Evolutionary conservation across 169 alveolate species (phyloP).

Genomic region (Sarcocystis neurona): DNA sequence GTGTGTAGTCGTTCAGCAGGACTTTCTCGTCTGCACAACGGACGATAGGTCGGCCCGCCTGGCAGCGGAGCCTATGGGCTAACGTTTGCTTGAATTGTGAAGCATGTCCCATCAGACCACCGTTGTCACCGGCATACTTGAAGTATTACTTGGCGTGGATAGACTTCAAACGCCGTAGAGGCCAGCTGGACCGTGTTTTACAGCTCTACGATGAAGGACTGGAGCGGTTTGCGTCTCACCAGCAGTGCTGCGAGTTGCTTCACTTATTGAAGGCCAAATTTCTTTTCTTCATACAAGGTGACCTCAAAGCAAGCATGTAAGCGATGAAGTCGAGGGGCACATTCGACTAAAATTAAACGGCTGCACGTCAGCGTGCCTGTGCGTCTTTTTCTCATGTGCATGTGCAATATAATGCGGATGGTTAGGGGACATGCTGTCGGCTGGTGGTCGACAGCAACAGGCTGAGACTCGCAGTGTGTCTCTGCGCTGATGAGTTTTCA

Average conservation of each 20-base stretch:
- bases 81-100: too few species aligned
- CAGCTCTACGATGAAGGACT: constrained; percentile 40
- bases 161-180: constrained; percentile 9
- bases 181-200: constrained; percentile 11
- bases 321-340: background rate
- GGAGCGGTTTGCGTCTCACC: background rate
- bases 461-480: too few species aligned
- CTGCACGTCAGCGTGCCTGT: too few species aligned
- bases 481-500: background rate
- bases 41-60: too few species aligned
- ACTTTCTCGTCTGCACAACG: too few species aligned
- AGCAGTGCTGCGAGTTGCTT: constrained; percentile 15
- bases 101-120: background rate
- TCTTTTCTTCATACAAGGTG: background rate
- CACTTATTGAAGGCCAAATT: constrained; percentile 13
- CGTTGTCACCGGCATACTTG: constrained; percentile 25
- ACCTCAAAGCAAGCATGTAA: constrained; percentile 11
- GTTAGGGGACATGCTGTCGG: too few species aligned
- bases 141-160: constrained; percentile 30
- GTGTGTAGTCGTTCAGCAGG: too few species aligned
- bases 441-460: too few species aligned
- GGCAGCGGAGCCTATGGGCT: too few species aligned
- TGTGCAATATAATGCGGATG: too few species aligned
- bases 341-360: too few species aligned
- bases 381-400: too few species aligned